These are phyloP conservation scores for Omphalotus olearius DNA, from an alignment of 1,284 basidiomycete genomes.

Conservation along the genomic window DNA sequence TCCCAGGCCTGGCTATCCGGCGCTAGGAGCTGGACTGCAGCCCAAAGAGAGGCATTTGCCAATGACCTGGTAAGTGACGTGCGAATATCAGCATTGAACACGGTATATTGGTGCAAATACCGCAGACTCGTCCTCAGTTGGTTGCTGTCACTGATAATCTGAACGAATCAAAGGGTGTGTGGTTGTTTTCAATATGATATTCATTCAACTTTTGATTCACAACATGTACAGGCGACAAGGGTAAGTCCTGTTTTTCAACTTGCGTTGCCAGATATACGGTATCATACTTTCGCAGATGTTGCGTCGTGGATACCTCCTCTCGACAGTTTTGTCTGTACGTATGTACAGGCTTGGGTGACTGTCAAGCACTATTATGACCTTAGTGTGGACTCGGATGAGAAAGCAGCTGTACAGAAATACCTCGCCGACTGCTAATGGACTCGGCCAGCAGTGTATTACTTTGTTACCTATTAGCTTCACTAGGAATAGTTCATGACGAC, in stretches of 20 bases:
- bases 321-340: slow-evolving; percentile 40
- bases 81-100: not conserved
- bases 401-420: slow-evolving; percentile 25
- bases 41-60: slow-evolving; percentile 43
- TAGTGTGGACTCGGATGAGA: slow-evolving; percentile 37
- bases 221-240: slow-evolving; percentile 14
- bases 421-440: slow-evolving; percentile 22
- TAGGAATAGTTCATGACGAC: no score
- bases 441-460: no score
- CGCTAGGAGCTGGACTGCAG: slow-evolving; percentile 43
- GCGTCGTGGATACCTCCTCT: slow-evolving; percentile 45
- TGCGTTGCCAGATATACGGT: not conserved
- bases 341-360: slow-evolving; percentile 43
- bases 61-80: slow-evolving; percentile 35
- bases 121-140: slow-evolving; percentile 41
- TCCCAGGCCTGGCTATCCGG: slow-evolving; percentile 48
- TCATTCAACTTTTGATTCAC: not conserved
- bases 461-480: no score
- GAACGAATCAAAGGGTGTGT: slow-evolving; percentile 18
- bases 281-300: slow-evolving; percentile 29
- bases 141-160: slow-evolving; percentile 38
- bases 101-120: not conserved
- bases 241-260: not conserved
- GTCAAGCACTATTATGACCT: slow-evolving; percentile 48
- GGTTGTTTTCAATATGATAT: not conserved